phyloP scores from a whole-genome alignment of 768 basidiomycete species.

The Termitomyces sp. region DNA sequence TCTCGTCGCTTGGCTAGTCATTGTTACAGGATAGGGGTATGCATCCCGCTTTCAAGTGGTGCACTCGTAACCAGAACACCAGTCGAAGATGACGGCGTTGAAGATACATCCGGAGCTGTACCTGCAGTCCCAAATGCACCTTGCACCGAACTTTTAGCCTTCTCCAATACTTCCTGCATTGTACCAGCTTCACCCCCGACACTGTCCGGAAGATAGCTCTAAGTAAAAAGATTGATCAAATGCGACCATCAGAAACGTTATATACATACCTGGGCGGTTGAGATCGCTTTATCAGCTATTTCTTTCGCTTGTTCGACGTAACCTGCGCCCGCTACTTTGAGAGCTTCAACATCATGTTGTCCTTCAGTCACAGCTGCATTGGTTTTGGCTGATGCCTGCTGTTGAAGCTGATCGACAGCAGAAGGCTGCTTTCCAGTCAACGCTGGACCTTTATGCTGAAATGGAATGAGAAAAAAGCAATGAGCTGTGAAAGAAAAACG shows the following conservation, averaged over 20 bases:
- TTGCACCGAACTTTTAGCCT: constrained; percentile 31
- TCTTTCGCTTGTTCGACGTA: constrained; percentile 54
- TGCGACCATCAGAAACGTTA: not conserved
- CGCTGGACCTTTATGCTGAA: constrained; percentile 25
- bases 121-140: constrained; percentile 16
- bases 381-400: constrained; percentile 33
- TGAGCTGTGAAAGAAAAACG: not conserved
- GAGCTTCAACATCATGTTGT: constrained; percentile 39
- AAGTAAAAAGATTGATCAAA: constrained; percentile 13
- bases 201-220: constrained; percentile 22
- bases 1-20: not conserved
- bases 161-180: constrained; percentile 27
- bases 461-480: not conserved
- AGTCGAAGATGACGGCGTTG: constrained; percentile 12
- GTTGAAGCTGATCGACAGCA: constrained; percentile 29
- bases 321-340: constrained; percentile 36
- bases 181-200: constrained; percentile 18
- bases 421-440: constrained; percentile 22
- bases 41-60: constrained; percentile 32
- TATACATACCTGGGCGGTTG: constrained; percentile 37
- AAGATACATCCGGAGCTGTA: constrained; percentile 2
- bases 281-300: constrained; percentile 34
- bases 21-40: constrained; percentile 8
- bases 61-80: constrained; percentile 31
- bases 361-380: constrained; percentile 54